A percentile compares a stretch with the other conserved stretches of the same genome.
Evolutionary conservation across 2,329 filamentous ascomycete genomes (phyloP).

Genomic region (Boeremia lycopersici): DNA sequence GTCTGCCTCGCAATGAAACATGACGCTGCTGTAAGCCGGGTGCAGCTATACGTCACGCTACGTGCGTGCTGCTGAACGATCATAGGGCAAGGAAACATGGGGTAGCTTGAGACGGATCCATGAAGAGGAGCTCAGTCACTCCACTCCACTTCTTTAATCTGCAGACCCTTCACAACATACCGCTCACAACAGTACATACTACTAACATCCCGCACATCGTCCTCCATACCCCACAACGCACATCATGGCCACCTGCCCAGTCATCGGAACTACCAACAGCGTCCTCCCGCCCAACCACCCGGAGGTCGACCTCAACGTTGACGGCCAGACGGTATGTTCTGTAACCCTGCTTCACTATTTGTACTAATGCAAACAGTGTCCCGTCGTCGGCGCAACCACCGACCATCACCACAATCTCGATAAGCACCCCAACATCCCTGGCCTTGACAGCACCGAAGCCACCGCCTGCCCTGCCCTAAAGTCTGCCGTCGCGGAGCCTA

Average conservation of each 20-base stretch:
- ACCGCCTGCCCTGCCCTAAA: constrained; percentile 52
- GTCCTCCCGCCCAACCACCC: constrained; percentile 54
- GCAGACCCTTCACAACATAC: constrained; percentile 6
- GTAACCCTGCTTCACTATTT: neutral
- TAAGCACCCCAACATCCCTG: constrained; percentile 49
- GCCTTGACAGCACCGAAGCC: constrained; percentile 35
- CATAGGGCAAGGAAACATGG: constrained; percentile 10
- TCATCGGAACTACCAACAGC: constrained; percentile 52
- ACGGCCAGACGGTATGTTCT: constrained; percentile 42
- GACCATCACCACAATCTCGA: constrained; percentile 53
- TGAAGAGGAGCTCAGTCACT: neutral
- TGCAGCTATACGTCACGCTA: constrained; percentile 11
- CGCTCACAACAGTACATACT: neutral
- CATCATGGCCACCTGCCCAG: constrained; percentile 38
- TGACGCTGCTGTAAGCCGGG: neutral
- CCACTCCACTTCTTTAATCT: neutral
- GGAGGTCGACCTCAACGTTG: constrained; percentile 45
- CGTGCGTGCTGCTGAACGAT: constrained; percentile 2
- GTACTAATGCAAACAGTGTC: constrained; percentile 40
- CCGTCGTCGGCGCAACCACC: constrained; percentile 53
- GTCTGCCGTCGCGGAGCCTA: constrained; percentile 43
- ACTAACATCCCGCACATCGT: neutral
- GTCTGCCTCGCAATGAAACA: neutral
- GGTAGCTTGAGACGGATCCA: constrained; percentile 9
- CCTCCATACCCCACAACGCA: neutral